These are phyloP conservation scores for Mycena kentingensis DNA, from an alignment of 768 basidiomycete species.

Conservation along the genomic window DNA sequence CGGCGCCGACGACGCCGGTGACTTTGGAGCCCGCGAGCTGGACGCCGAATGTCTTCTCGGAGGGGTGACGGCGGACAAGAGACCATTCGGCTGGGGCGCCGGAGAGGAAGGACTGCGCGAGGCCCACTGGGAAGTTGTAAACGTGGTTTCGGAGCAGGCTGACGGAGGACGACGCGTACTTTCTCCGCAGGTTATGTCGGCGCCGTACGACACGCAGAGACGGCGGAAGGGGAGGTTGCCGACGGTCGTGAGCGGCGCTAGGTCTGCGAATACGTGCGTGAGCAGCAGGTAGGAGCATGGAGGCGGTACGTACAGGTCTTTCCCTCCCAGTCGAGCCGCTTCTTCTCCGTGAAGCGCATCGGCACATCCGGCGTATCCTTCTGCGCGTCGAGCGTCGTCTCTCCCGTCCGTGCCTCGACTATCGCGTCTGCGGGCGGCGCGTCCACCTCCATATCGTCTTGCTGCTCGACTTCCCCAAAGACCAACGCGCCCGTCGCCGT, in stretches of 20 bases:
- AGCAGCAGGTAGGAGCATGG: not conserved
- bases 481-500: slow-evolving; percentile 30
- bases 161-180: slow-evolving; percentile 46
- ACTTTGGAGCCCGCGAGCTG: slow-evolving; percentile 93
- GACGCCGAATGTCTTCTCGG: slow-evolving; percentile 85
- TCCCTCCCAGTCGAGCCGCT: slow-evolving; percentile 79
- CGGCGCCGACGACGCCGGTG: slow-evolving; percentile 70
- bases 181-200: slow-evolving; percentile 94
- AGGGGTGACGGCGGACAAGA: slow-evolving; percentile 83
- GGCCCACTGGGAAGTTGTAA: slow-evolving; percentile 62
- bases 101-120: slow-evolving; percentile 85
- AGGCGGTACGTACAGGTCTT: slow-evolving; percentile 68
- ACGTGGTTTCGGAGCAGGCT: not conserved
- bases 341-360: slow-evolving; percentile 79
- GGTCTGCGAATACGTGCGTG: slow-evolving; percentile 28
- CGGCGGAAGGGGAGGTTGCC: slow-evolving; percentile 96
- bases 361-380: slow-evolving; percentile 70
- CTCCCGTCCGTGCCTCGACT: slow-evolving; percentile 39
- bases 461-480: slow-evolving; percentile 42
- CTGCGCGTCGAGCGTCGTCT: slow-evolving; percentile 32
- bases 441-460: slow-evolving; percentile 25
- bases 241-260: slow-evolving; percentile 85
- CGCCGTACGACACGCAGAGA: slow-evolving; percentile 82
- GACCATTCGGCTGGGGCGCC: slow-evolving; percentile 97
- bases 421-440: slow-evolving; percentile 23